Evolutionary conservation across 1,139 yeast genomes (phyloP), one percentile per base, ranked within the genome.

Genomic region (Kluyveromyces sp.): DNA sequence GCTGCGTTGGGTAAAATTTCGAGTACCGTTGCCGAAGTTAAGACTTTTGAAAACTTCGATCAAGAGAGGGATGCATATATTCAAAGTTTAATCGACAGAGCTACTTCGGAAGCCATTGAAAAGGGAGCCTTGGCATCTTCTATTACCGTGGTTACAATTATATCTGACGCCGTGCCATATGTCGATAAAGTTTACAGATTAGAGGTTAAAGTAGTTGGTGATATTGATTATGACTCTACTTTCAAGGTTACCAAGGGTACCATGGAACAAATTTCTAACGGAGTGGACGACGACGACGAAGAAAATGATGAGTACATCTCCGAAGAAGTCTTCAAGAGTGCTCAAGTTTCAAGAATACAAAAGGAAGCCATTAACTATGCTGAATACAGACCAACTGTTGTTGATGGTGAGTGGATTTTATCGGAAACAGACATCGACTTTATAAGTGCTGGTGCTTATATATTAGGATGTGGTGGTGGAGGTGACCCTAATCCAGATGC

Each of bases 381-480:
- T 33, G 39, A 39, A 1, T 73, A 73, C 50, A 58, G 36, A 35
- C 78, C 78, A 1, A 35, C 36, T 4, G 56, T 73, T 37, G 68
- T 60, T 45, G 49, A 69, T 2, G 56, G 66, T 27, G 72, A 71
- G 52, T 73, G 78, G 78, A 42, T 63, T 7, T 49, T 73, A 4
- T 58, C 67, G 3, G 68, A 63, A 42, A 59, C 60, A 1, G 78
- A 73, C 53, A 53, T 74, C 43, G 74, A 72, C 37, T 71, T 66
- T 47, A 47, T 73, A 37, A 58, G 71, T 35, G 60, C 70, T 36
- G 78, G 78, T 2, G 59, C 71, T 36, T 74, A 73, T 52, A 70
- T 73, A 45, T 61, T 73, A 15, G 78, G 78, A 2, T 70, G 75
- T 54, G 78, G 77, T 4, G 78, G 78, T 25, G 78, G 78, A 25